Base-by-base conservation (phyloP, 495 filamentous ascomycete species). In the Neurospora tetrasperma region DNA sequence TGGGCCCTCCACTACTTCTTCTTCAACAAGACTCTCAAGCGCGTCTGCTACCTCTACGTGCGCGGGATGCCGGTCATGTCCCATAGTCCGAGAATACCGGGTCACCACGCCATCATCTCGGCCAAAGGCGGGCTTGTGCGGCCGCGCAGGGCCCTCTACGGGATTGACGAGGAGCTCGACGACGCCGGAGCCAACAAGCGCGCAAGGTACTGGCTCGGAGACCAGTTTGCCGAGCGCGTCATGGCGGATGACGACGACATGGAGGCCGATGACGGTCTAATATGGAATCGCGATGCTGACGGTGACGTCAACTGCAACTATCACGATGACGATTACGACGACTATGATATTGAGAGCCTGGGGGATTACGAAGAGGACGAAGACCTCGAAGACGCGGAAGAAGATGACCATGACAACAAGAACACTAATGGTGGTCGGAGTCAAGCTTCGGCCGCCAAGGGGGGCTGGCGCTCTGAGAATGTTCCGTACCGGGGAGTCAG, bases 1-100 rank as follows among this genome's bases (percentile, higher is more conserved):
- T 99, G 96, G 96, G 94, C 92, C 74, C 84, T 93, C 72, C 93
- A 98, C 80, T 97, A 96, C 81, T 97, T 99, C 85, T 97, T 98
- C 82, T 98, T 97, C 87, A 97, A 96, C 85, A 97, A 94, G 75
- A 83, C 88, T 27, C 87, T 89, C 76, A 99, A 98, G 84, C 88
- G 96, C n/a, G 94, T 99, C 27, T 95, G 93, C 76, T 98, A 98
- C 80, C 82, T 99, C 42, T 96, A 97, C 78, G 85, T 98, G 42
- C 89, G 94, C 70, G 94, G 93, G 11, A 86, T 97, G 43, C 94
- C 93, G 10, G 86, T 97, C 72, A 91, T 95, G 62, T 88, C 94
- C 78, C 91, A 93, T 75, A 86, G 87, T 78, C 84, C 90, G 73
- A 82, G 75, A 62, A 75, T 78, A 71, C 72, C 71, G 73, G 78